Percentiles rank a stretch among this genome's conserved stretches.
Evolutionary conservation across 2,329 filamentous ascomycete species (phyloP).

Genomic region (Dactylellina cionopaga): DNA sequence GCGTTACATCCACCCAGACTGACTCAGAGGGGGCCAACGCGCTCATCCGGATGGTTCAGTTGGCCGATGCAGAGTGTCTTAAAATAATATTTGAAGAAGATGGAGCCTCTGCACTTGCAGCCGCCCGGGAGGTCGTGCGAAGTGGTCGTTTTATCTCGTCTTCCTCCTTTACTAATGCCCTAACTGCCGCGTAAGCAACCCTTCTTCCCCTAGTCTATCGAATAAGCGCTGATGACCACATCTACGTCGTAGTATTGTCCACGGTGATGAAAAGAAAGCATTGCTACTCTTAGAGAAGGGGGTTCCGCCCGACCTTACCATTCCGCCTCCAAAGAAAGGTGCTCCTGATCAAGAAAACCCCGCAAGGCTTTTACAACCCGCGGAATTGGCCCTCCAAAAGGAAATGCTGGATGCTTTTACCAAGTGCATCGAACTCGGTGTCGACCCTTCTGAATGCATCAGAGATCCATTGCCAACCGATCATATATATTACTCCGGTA

Average conservation of each 20-base stretch:
- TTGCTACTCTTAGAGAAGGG: conserved; percentile 72
- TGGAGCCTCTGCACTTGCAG: too few relatives aligned
- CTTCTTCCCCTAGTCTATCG: too few relatives aligned
- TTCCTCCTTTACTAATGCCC: too few relatives aligned
- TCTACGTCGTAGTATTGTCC: conserved; percentile 58
- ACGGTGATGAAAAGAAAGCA: conserved; percentile 66
- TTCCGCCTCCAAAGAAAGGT: background rate
- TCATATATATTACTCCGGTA: too few relatives aligned
- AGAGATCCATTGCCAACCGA: too few relatives aligned
- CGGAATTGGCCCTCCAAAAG: conserved; percentile 70
- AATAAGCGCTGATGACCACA: too few relatives aligned
- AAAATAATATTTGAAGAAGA: conserved; percentile 62
- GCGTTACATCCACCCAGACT: conserved; percentile 77
- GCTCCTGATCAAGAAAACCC: conserved; percentile 65
- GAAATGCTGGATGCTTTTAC: conserved; percentile 66
- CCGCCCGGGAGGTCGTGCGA: too few relatives aligned
- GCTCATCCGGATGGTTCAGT: conserved; percentile 75
- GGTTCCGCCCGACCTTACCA: conserved; percentile 68
- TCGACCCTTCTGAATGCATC: conserved; percentile 65
- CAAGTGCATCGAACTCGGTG: conserved; percentile 72
- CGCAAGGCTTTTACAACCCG: conserved; percentile 68
- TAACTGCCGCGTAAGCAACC: too few relatives aligned
- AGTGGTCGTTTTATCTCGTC: too few relatives aligned
- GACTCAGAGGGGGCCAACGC: conserved; percentile 66
- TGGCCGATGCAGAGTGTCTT: conserved; percentile 61